Evolutionary conservation across 805 yeast species (phyloP).

Genomic region (Pichia gijzeniarum): DNA sequence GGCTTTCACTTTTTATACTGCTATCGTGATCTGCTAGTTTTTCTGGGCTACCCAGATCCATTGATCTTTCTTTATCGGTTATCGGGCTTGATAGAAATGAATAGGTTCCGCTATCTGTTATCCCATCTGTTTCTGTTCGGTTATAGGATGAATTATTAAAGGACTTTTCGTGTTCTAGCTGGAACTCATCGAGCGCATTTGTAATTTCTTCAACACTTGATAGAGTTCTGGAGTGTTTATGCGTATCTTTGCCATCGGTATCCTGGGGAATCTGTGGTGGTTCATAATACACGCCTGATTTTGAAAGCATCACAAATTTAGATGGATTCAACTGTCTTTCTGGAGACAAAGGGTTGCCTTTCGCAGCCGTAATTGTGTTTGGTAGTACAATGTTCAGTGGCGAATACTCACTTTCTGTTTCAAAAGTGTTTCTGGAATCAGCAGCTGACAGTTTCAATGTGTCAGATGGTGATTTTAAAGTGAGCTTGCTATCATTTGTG

Average conservation of each 20-base stretch:
- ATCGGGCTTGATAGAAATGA: not conserved
- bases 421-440: not conserved
- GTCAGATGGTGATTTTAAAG: constrained; percentile 1
- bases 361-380: not conserved
- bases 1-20: not conserved
- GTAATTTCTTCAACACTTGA: constrained; percentile 17
- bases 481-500: not conserved
- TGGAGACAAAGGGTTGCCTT: not conserved
- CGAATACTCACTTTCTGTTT: constrained; percentile 4
- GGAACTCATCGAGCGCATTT: constrained; percentile 13
- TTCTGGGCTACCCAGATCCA: not conserved
- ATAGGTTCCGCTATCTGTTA: not conserved
- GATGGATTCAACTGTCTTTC: not conserved
- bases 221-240: constrained; percentile 16
- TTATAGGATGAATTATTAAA: not conserved
- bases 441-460: constrained; percentile 2
- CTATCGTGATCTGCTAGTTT: not conserved
- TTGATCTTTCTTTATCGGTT: not conserved
- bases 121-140: not conserved
- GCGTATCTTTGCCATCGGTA: not conserved
- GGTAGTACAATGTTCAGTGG: constrained; percentile 5
- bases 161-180: constrained; percentile 8
- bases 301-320: not conserved
- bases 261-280: not conserved
- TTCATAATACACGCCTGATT: constrained; percentile 2